Conservation (phyloP, 352 stramenopile species). For the Phytopythium delawarense region DNA sequence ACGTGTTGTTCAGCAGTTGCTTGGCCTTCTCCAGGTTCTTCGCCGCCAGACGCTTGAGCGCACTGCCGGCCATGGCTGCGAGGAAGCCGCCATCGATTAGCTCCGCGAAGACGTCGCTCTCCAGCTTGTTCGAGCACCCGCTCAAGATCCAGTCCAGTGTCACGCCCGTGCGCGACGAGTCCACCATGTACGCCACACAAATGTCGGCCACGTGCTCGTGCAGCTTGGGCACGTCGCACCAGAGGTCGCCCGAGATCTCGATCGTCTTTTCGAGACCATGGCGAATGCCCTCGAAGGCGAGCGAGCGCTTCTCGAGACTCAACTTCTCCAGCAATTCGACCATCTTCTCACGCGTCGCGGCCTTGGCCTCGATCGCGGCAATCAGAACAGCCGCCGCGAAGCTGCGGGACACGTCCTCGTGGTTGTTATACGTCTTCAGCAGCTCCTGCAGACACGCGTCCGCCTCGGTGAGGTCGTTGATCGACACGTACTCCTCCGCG, state of each 20-base stretch:
- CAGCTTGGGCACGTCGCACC: conserved; percentile 82
- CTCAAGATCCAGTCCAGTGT: conserved; percentile 71
- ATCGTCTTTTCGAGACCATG: conserved; percentile 59
- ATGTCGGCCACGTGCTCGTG: conserved; percentile 72
- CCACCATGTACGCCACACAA: conserved; percentile 63
- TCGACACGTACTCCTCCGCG: conserved; percentile 74
- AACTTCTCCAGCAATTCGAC: conserved; percentile 68
- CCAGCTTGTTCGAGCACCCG: conserved; percentile 35
- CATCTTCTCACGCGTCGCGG: conserved; percentile 44
- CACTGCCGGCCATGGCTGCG: conserved; percentile 36
- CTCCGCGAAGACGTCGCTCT: conserved; percentile 62
- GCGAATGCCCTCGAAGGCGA: conserved; percentile 54
- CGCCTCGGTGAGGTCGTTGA: conserved; percentile 65
- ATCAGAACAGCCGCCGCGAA: conserved; percentile 62
- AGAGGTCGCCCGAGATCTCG: conserved; percentile 56
- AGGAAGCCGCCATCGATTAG: conserved; percentile 70
- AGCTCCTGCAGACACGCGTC: conserved; percentile 59
- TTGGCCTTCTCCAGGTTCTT: conserved; percentile 39
- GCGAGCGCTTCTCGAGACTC: conserved; percentile 47
- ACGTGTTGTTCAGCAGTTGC: conserved; percentile 44
- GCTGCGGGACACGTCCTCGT: conserved; percentile 47
- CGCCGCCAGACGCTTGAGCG: conserved; percentile 43
- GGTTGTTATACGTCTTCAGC: conserved; percentile 59
- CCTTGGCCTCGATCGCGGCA: conserved; percentile 66
- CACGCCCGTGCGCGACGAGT: conserved; percentile 51